Evolutionary conservation across 768 basidiomycete species (phyloP), one percentile per base, ranked within the genome.

Genomic region (Termitomyces titanicus): DNA sequence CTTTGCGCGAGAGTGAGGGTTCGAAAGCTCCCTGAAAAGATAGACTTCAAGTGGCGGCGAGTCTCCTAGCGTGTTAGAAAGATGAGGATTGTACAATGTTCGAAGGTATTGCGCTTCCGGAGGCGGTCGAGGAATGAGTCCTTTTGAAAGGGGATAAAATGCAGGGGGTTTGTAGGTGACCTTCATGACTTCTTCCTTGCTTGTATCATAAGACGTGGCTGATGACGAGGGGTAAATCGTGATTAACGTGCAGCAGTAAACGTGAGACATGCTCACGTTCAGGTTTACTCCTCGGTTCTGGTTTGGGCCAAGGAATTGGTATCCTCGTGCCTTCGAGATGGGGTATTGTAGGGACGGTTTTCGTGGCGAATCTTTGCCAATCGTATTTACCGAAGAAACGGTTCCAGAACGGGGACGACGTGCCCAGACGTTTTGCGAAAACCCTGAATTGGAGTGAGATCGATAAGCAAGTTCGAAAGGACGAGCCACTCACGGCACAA

Each of bases 1-100:
- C 76, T 89, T 92, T 9, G 90, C 88, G 18, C 89, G 85, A 12
- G 88, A 83, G 64, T 92, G 86, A 24, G 90, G 90, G 68, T 92
- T 92, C 25, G 88, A 78, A 37, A 94, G 80, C 64, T 94, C 92
- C 57, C 79, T 79, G 43, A 73, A 66, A 54, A 94, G 70, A 64
- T 83, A 82, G 22, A 79, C 64, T 66, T 94, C 92, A 56, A 89
- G 76, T 12, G 88, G 87, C 10, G 75, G 72, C 13, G 78, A 75
- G 29, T 84, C 78, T 58, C 78, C 79, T 27, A 78, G 64, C n/a
- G 66, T 63, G 27, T 71, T 70, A 25, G 64, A 64, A 11, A 76
- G 73, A 51, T 77, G 78, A 29, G 80, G 77, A 54, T 80, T 83
- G 61, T 88, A 84, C 64, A 89, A 72, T 12, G 72, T 67, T 18